Base-by-base conservation (phyloP, 2,329 filamentous ascomycete genomes). In the Diaporthe batatas region DNA sequence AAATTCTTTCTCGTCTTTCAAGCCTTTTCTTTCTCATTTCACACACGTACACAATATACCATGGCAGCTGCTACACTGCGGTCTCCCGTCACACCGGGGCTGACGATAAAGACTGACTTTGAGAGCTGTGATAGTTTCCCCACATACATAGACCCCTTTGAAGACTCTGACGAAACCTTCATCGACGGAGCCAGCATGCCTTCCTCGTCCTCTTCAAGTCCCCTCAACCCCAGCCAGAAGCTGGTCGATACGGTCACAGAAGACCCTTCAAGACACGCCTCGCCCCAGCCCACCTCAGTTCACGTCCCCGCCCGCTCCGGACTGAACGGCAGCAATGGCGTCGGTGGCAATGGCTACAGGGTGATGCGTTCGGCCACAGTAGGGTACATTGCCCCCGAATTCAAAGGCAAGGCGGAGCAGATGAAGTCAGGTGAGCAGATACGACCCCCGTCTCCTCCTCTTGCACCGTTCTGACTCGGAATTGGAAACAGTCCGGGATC, bases 361-460 rank as follows among this genome's bases (percentile, higher is more conserved):
- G 88, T 96, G 71, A 86, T 98, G 73, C 94, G 95, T 25, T 96
- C 96, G 76, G 93, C 94, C 77, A 96, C 95, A 39, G 93, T 97
- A 49, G 96, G 96, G 79, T 99, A 99, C 85, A 92, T 97, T 76
- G 95, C 96, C 32, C 95, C 96, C 59, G 94, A 95, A 75, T 99
- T 99, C 80, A 92, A 94, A 82, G 96, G 96, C 81, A 98, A 97
- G 86, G 88, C 91, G 76, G 91, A 94, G 81, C 96, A 99, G 87
- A 97, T 98, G 91, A 90, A 93, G 80, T 86, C 91, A 80, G 91
- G 91, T 93, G 82, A 82, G 90, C 74, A 29, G 62, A 51, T 2
- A 4, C 8, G 53, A 68, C 49, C 64, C 6, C 47, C 23, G 7
- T 1, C 36, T 23, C 32, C 36, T 14, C n/a, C 3, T 53, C 14